Evolutionary conservation across 2,329 filamentous ascomycete species (phyloP).

Genomic region (Metarhizium guizhouense): DNA sequence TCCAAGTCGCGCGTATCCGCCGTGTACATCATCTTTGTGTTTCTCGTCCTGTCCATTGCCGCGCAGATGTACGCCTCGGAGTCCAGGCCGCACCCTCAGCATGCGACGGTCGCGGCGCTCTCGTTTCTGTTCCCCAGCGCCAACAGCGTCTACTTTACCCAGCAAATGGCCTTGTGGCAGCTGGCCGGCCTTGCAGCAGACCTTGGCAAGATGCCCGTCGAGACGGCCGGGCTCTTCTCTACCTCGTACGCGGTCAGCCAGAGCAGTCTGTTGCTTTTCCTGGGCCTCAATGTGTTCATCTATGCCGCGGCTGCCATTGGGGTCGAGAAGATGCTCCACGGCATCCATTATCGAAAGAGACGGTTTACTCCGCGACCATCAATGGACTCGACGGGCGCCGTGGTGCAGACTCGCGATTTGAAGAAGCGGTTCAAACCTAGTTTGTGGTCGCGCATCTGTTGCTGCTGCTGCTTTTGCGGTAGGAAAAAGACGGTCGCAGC

Average conservation of each 20-base stretch:
- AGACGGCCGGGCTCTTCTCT: constrained; percentile 8
- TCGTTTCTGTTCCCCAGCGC: constrained; percentile 15
- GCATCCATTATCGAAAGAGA: constrained; percentile 22
- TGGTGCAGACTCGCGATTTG: constrained; percentile 15
- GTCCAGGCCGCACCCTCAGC: constrained; percentile 1
- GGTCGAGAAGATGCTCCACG: constrained; percentile 23
- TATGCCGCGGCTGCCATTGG: constrained; percentile 23
- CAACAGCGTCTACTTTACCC: constrained; percentile 15
- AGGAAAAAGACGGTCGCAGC: constrained; percentile 33
- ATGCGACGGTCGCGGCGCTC: not conserved
- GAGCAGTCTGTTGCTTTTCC: constrained; percentile 20
- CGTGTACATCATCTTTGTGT: constrained; percentile 20
- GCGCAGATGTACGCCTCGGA: constrained; percentile 12
- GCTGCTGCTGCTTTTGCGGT: constrained; percentile 21
- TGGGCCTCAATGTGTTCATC: constrained; percentile 23
- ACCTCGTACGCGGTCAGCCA: constrained; percentile 15
- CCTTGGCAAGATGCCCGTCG: constrained; percentile 5
- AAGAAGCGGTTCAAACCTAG: constrained; percentile 23
- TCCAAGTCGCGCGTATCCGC: constrained; percentile 20
- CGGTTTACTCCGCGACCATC: constrained; percentile 12
- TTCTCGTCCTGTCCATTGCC: constrained; percentile 18
- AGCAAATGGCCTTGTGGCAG: constrained; percentile 16
- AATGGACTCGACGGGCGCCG: constrained; percentile 1
- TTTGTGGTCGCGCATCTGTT: constrained; percentile 18
- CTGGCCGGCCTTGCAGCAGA: constrained; percentile 4